Evolutionary conservation across 495 filamentous ascomycete genomes (phyloP).

Genomic region (Daldinia bambusicola): DNA sequence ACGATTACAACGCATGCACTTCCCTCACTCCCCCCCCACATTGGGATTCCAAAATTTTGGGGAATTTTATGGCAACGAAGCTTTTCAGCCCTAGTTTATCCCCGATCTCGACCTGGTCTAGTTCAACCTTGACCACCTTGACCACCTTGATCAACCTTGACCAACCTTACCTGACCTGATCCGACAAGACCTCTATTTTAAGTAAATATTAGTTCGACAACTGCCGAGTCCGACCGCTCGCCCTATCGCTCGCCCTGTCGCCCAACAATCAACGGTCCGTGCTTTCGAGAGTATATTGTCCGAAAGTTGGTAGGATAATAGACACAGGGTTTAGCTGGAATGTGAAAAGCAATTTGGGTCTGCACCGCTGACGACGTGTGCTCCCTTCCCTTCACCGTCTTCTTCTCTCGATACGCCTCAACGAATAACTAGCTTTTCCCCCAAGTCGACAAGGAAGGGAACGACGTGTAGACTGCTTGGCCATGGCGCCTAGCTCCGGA

Average conservation of each 20-base stretch:
- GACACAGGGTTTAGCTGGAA: constrained; percentile 29
- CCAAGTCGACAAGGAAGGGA: neutral
- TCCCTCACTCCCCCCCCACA: constrained; percentile 27
- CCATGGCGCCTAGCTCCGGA: constrained; percentile 49
- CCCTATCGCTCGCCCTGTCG: too few relatives aligned
- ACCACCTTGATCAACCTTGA: too few relatives aligned
- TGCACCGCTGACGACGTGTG: constrained; percentile 36
- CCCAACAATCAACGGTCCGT: neutral
- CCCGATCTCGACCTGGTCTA: constrained; percentile 14
- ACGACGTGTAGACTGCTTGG: constrained; percentile 26
- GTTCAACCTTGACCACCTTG: too few relatives aligned
- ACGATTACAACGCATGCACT: constrained; percentile 14
- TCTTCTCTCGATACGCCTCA: constrained; percentile 8
- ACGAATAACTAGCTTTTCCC: neutral
- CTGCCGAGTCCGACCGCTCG: neutral
- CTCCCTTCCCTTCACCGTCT: constrained; percentile 1
- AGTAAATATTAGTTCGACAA: constrained; percentile 13
- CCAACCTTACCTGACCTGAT: constrained; percentile 29
- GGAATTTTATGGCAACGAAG: constrained; percentile 24
- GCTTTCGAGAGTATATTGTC: neutral
- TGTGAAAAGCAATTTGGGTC: constrained; percentile 32
- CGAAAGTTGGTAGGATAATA: neutral
- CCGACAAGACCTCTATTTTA: constrained; percentile 25
- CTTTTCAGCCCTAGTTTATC: constrained; percentile 5
- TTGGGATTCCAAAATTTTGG: constrained; percentile 30